These are phyloP conservation scores for Smithsoniella earleae DNA, from an alignment of 163 green algal species.

Conservation along the genomic window DNA sequence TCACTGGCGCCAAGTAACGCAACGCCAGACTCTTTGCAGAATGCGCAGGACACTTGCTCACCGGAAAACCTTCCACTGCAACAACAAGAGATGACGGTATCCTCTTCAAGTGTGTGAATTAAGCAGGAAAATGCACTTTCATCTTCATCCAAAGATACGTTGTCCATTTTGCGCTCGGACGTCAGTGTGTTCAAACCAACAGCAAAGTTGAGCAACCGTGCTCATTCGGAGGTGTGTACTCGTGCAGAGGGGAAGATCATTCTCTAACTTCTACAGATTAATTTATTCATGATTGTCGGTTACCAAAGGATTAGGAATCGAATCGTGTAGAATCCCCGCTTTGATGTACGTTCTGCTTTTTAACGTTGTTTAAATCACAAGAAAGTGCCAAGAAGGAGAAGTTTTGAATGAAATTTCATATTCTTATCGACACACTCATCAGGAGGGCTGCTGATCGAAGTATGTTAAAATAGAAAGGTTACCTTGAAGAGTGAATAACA, in stretches of 20 bases:
- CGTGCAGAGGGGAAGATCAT: background rate
- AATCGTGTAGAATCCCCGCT: background rate
- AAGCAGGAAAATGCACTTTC: background rate
- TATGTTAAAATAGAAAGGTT: no score
- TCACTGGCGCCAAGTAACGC: background rate
- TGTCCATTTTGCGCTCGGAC: background rate
- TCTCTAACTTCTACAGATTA: no score
- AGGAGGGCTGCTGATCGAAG: no score
- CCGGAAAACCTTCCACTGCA: background rate
- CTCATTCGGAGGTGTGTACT: background rate
- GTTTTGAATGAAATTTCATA: no score
- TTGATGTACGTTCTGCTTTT: no score
- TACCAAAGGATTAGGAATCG: background rate
- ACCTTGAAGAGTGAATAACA: no score
- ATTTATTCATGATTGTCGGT: background rate
- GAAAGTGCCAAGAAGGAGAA: no score
- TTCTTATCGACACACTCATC: no score
- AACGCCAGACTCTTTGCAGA: background rate
- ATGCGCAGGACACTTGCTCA: background rate
- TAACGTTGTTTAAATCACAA: no score
- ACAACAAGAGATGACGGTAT: background rate
- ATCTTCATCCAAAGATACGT: background rate
- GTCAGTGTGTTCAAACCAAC: background rate
- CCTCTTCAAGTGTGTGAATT: slow-evolving; percentile 2
- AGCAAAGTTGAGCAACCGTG: background rate